phyloP scores from a whole-genome alignment of 148 eudicot species.

The Drosera capensis region DNA sequence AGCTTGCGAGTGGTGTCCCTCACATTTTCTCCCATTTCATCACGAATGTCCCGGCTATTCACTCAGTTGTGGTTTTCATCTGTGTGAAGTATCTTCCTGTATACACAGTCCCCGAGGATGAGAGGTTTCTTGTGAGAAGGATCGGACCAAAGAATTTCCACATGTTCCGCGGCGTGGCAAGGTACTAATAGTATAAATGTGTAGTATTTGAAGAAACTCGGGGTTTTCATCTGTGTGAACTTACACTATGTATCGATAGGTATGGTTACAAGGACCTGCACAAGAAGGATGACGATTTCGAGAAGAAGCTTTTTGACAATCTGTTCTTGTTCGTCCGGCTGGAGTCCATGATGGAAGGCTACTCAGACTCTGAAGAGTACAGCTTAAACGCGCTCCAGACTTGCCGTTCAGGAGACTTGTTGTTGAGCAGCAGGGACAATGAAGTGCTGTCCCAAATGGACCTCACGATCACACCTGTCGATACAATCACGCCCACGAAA shows the following conservation, averaged over 20 bases:
- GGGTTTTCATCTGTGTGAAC: no score
- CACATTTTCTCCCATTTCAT: conserved; percentile 88
- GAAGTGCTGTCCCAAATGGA: conserved; percentile 2
- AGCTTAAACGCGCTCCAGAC: conserved; percentile 73
- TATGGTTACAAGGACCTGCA: conserved; percentile 94
- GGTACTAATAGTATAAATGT: no score
- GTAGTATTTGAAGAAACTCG: no score
- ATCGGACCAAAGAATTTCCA: conserved; percentile 93
- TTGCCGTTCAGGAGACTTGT: conserved; percentile 26
- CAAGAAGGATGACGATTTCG: conserved; percentile 83
- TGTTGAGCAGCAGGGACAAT: conserved; percentile 11
- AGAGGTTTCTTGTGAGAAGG: conserved; percentile 78
- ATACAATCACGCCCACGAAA: conserved; percentile 51
- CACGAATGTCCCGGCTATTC: conserved; percentile 92
- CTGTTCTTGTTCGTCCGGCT: conserved; percentile 75
- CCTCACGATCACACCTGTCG: conserved; percentile 40
- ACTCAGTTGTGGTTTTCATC: conserved; percentile 76
- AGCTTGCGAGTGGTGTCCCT: conserved; percentile 92
- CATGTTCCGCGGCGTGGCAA: conserved; percentile 93
- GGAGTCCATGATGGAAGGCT: conserved; percentile 96
- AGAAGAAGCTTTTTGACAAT: conserved; percentile 68
- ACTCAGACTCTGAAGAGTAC: conserved; percentile 83
- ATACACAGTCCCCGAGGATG: conserved; percentile 88
- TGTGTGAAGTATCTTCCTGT: conserved; percentile 96
- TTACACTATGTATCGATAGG: background rate